Percentiles rank a stretch among this genome's conserved stretches.
Conservation (phyloP, 305 asterid genomes). For the Fraxinus platypoda region DNA sequence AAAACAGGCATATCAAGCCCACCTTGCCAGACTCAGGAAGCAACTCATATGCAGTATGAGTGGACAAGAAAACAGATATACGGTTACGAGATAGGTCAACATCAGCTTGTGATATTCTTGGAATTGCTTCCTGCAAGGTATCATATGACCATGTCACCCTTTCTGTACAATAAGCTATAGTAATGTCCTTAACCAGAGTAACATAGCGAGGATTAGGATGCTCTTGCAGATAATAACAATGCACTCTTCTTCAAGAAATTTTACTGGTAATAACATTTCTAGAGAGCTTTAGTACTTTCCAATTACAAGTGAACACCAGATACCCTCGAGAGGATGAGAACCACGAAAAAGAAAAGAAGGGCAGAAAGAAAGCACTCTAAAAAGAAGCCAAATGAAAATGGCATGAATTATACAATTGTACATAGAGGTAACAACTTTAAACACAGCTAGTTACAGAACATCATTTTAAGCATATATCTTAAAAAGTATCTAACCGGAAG, state of each 20-base stretch:
- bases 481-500: slow-evolving; percentile 41
- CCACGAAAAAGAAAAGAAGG: slow-evolving; percentile 1
- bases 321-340: not conserved
- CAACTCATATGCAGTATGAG: slow-evolving; percentile 65
- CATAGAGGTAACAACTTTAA: not conserved
- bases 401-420: not conserved
- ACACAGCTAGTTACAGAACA: not conserved
- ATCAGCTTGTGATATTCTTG: slow-evolving; percentile 56
- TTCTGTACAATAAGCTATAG: slow-evolving; percentile 1
- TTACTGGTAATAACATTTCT: slow-evolving; percentile 1
- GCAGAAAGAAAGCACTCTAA: not conserved
- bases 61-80: slow-evolving; percentile 57
- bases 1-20: slow-evolving; percentile 6
- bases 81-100: slow-evolving; percentile 55
- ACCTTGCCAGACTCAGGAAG: slow-evolving; percentile 86
- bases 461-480: not conserved
- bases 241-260: slow-evolving; percentile 9
- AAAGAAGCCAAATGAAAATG: not conserved
- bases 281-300: slow-evolving; percentile 10
- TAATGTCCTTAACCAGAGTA: slow-evolving; percentile 5
- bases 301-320: slow-evolving; percentile 5
- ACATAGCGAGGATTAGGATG: not conserved
- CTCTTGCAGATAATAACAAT: not conserved
- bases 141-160: slow-evolving; percentile 14
- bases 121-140: slow-evolving; percentile 48